Evolutionary conservation across 768 basidiomycete genomes (phyloP), one percentile per base, ranked within the genome.

Genomic region (Solioccasus polychromus): DNA sequence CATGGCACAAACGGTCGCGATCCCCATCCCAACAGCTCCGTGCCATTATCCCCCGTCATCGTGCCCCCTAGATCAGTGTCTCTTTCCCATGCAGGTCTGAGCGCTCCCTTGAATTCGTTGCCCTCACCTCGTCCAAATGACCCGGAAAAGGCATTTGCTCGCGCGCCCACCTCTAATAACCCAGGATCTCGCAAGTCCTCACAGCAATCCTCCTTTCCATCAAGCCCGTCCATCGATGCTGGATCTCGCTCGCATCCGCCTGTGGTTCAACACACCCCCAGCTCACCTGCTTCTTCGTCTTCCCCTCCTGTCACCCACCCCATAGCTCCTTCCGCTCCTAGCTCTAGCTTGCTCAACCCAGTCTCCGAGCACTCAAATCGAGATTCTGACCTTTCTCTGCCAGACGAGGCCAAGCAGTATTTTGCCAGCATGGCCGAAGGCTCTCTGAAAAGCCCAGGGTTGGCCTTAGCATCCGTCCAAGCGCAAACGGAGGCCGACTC

Each of bases 371-470:
- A 59, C 49, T 62, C 65, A 18, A 77, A 78, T n/a, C 77, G 83
- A 44, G 83, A 83, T 40, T 88, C 85, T 8, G 75, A 77, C 19
- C 77, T 84, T 39, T 79, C 83, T 26, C 71, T 89, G 29, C 85
- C 88, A 1, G 86, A 89, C 44, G 89, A 91, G 61, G 83, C 88
- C 14, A 79, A 73, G 51, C 80, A 77, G 38, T 89, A 87, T 57
- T 83, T 88, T 45, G 73, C 79, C 29, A 79, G 75, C 54, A 81
- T 86, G 76, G 67, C 66, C 29, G 85, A 88, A 45, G 83, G 80
- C 5, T 82, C 86, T 3, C 59, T 69, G 8, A 66, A 77, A 22
- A 84, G 79, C 56, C 80, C 84, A 6, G 48, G 50, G 8, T 47
- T 49, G 23, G 35, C 17, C 10, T 37, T 39, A 10, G 47, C 40